Base-by-base conservation (phyloP, 2,329 filamentous ascomycete genomes). In the Verticillium longisporum region DNA sequence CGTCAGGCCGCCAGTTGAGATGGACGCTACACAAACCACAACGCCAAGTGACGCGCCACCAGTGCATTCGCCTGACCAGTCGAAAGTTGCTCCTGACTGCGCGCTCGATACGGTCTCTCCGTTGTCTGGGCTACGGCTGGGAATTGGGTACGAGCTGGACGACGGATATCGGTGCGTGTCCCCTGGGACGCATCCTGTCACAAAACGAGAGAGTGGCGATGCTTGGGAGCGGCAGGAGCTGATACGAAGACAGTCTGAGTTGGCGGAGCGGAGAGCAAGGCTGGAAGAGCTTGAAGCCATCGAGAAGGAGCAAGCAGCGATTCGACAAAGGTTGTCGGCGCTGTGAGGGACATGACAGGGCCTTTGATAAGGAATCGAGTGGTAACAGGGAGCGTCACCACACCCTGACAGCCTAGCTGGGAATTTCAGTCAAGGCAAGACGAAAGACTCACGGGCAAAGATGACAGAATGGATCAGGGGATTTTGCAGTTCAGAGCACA, bases 151-250 rank as follows among this genome's bases (percentile, higher is more conserved):
- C 9, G 57, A 55, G 31, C 3, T 55, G 9, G 41, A 37, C 9
- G n/a, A 32, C 6, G 36, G 11, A 15, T 18, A 4, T 2, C n/a
- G 10, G 34, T 3, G n/a, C 5, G 14, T 5, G 14, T 34, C 57
- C 13, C n/a, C 21, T 3, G 11, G 3, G n/a, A 18, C 45, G 26
- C 26, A 4, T 31, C 5, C 26, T 31, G 4, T 31, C 4, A 31
- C 26, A 4, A 31, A 31, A 31, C 26, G 15, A 2, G 57, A 21
- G 6, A 14, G 13, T 7, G 26, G 41, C 11, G 32, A 59, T 15
- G 57, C n/a, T 7, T 59, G 57, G 57, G 57, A 59, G 45, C 54
- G 57, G 32, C 32, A 59, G 6, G 26, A 31, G 32, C 45, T 59
- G 9, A 45, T 59, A 32, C 31, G n/a, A 32, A 54, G 57, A 18